These are phyloP conservation scores for Eutrema heterophyllum DNA, from an alignment of 345 rosid genomes.

Conservation along the genomic window DNA sequence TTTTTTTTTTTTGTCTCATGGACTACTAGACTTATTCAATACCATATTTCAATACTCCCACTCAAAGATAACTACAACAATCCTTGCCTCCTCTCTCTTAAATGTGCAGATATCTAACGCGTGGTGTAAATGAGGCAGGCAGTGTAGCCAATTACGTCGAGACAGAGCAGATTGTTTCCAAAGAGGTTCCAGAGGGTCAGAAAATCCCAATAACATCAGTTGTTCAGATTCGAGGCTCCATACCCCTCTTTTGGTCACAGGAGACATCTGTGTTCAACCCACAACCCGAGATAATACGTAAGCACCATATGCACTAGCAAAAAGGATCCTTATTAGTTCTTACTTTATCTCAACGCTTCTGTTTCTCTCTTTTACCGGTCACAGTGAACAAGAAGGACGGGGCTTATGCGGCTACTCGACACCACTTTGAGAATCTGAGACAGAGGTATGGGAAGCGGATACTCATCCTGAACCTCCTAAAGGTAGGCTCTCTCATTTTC, in stretches of 20 bases:
- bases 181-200: constrained; percentile 56
- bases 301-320: constrained; percentile 12
- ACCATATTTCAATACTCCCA: background rate
- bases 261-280: constrained; percentile 70
- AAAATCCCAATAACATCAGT: constrained; percentile 68
- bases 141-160: constrained; percentile 97
- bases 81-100: background rate
- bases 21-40: background rate
- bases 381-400: constrained; percentile 68
- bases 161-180: constrained; percentile 86
- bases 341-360: background rate
- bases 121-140: constrained; percentile 87
- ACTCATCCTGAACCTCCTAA: constrained; percentile 71
- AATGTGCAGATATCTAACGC: constrained; percentile 63
- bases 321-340: background rate
- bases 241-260: constrained; percentile 93
- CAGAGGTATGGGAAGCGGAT: constrained; percentile 80
- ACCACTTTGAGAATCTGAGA: constrained; percentile 77
- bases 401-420: constrained; percentile 62
- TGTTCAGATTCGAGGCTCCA: constrained; percentile 92
- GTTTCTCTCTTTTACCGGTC: constrained; percentile 23
- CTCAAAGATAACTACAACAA: background rate
- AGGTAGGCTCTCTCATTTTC: constrained; percentile 41
- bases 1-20: background rate
- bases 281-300: constrained; percentile 82